phyloP scores from a whole-genome alignment of 2,329 filamentous ascomycete genomes.

The Aspergillus awamori region DNA sequence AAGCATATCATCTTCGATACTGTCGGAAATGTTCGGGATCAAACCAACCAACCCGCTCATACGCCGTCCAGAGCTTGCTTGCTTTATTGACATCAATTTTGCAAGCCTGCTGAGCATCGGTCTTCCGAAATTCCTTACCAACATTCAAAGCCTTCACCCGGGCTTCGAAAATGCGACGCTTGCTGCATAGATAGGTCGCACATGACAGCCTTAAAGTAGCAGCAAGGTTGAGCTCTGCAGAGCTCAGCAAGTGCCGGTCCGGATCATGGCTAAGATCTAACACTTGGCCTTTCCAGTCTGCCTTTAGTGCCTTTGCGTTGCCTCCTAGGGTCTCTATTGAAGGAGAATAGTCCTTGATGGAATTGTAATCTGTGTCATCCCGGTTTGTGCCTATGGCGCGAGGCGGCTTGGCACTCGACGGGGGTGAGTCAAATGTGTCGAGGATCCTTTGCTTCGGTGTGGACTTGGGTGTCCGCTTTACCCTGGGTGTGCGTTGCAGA shows the following conservation, averaged over 20 bases:
- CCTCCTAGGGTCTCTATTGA: conserved; percentile 66
- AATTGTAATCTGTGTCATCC: conserved; percentile 79
- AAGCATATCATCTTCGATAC: conserved; percentile 37
- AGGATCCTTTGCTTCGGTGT: conserved; percentile 44
- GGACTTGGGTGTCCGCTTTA: conserved; percentile 45
- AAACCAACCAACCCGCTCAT: conserved; percentile 85
- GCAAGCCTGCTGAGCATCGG: conserved; percentile 92
- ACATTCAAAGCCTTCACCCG: conserved; percentile 68
- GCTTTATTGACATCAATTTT: conserved; percentile 99
- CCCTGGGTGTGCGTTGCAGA: conserved; percentile 35
- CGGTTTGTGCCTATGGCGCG: conserved; percentile 62
- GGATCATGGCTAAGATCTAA: conserved; percentile 76
- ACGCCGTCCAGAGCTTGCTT: conserved; percentile 87
- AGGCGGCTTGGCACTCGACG: conserved; percentile 45
- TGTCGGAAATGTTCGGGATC: conserved; percentile 56
- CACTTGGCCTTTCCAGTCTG: conserved; percentile 82
- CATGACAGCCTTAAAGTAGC: conserved; percentile 80
- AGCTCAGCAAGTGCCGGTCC: conserved; percentile 70
- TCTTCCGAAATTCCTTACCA: conserved; percentile 89
- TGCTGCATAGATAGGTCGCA: conserved; percentile 87
- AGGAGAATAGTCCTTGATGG: conserved; percentile 73
- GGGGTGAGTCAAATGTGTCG: conserved; percentile 42
- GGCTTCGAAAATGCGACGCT: conserved; percentile 84
- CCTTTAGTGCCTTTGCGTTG: conserved; percentile 72
- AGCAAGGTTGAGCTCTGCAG: conserved; percentile 75